phyloP scores from a whole-genome alignment of 2,329 filamentous ascomycete genomes.

The Phyllosticta citrichinensis region DNA sequence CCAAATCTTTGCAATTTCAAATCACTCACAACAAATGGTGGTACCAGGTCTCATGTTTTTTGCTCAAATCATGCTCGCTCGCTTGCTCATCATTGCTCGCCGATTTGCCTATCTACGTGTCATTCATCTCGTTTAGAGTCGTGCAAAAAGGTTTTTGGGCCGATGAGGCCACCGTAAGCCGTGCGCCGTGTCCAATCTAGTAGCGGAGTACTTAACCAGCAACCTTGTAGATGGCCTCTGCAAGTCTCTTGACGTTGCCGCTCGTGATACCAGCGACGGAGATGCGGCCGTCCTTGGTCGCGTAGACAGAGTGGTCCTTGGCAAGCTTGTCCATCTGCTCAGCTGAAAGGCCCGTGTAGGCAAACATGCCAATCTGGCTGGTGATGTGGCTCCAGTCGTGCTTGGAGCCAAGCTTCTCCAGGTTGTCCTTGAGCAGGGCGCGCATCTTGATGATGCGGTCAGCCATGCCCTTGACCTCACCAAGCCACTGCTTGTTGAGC shows the following conservation, averaged over 20 bases:
- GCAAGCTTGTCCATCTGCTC: slow-evolving; percentile 87
- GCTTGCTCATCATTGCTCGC: neutral
- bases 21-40: neutral
- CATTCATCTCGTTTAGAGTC: neutral
- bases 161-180: neutral
- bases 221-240: slow-evolving; percentile 76
- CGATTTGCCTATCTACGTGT: neutral
- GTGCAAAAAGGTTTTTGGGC: neutral
- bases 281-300: slow-evolving; percentile 84
- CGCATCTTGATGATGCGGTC: slow-evolving; percentile 99
- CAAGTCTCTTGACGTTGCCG: slow-evolving; percentile 68
- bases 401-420: slow-evolving; percentile 89
- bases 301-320: slow-evolving; percentile 95
- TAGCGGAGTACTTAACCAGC: slow-evolving; percentile 43
- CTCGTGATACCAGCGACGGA: slow-evolving; percentile 76
- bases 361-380: slow-evolving; percentile 95
- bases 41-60: neutral
- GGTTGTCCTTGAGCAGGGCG: slow-evolving; percentile 83
- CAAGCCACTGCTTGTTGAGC: slow-evolving; percentile 89
- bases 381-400: slow-evolving; percentile 99
- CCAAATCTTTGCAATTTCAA: neutral
- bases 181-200: neutral
- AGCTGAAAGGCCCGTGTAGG: slow-evolving; percentile 85
- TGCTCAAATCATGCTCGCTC: neutral
- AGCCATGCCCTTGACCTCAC: slow-evolving; percentile 96